Evolutionary conservation across 179 eudicot species (phyloP).

Genomic region (Silene coronaria): DNA sequence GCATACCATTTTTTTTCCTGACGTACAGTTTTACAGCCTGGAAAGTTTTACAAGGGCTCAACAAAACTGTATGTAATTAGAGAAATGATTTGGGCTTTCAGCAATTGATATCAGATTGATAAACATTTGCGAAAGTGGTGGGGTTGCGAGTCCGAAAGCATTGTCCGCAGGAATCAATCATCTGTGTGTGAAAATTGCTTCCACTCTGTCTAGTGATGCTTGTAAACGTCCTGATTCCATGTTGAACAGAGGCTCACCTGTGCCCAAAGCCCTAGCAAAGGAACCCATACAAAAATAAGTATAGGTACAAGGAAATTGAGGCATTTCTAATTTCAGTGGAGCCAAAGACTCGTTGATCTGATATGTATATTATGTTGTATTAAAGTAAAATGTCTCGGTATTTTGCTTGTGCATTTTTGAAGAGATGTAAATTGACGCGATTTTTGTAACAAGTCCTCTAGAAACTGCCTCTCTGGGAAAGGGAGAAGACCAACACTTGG

Average conservation of each 20-base stretch:
- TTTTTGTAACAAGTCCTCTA: too few relatives aligned
- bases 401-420: background rate
- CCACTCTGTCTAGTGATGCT: conserved; percentile 87
- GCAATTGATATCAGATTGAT: background rate
- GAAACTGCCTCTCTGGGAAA: too few relatives aligned
- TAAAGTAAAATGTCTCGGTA: background rate
- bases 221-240: conserved; percentile 76
- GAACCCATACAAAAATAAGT: background rate
- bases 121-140: background rate
- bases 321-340: background rate
- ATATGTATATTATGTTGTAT: background rate
- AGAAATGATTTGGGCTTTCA: background rate
- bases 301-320: background rate
- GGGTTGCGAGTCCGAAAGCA: background rate
- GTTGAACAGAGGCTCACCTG: conserved; percentile 69
- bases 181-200: conserved; percentile 53
- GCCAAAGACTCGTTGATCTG: background rate
- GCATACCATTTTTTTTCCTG: too few relatives aligned
- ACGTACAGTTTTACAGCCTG: too few relatives aligned
- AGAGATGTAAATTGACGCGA: too few relatives aligned
- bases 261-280: conserved; percentile 59
- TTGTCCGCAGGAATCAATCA: conserved; percentile 2
- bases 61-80: background rate
- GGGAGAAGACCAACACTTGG: too few relatives aligned
- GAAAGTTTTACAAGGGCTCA: too few relatives aligned